Conservation (phyloP, 345 rosid species). For the Kernera saxatilis region DNA sequence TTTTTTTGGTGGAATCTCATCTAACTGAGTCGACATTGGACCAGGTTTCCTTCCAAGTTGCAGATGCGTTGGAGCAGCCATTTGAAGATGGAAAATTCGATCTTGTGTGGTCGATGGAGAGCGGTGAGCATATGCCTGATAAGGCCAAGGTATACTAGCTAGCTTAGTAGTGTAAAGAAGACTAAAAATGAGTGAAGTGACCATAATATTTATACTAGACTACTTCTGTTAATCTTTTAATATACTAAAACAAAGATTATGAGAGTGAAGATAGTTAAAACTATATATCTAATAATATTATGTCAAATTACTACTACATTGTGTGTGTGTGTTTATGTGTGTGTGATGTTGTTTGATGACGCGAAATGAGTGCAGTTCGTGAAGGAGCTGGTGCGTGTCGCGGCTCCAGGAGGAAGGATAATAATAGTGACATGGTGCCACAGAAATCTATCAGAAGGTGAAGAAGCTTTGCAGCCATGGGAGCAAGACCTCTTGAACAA, state of each 20-base stretch:
- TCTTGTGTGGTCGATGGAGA: slow-evolving; percentile 96
- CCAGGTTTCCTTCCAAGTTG: slow-evolving; percentile 81
- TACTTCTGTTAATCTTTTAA: not conserved
- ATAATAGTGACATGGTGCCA: slow-evolving; percentile 96
- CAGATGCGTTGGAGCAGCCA: slow-evolving; percentile 86
- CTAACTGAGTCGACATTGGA: not conserved
- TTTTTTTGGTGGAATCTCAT: not conserved
- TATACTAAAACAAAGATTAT: not conserved
- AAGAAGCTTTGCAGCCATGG: slow-evolving; percentile 64
- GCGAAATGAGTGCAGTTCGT: slow-evolving; percentile 52
- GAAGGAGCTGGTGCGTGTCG: slow-evolving; percentile 71
- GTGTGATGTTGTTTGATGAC: no score
- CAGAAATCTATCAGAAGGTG: slow-evolving; percentile 57
- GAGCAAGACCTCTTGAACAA: slow-evolving; percentile 54
- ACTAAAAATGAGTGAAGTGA: not conserved
- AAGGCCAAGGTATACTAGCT: slow-evolving; percentile 50
- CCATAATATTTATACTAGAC: not conserved
- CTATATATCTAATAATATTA: not conserved
- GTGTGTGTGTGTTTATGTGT: not conserved
- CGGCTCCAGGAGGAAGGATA: slow-evolving; percentile 73
- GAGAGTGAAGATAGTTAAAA: not conserved
- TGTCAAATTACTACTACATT: not conserved
- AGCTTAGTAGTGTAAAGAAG: not conserved
- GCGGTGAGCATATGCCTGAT: slow-evolving; percentile 97
- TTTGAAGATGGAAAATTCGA: slow-evolving; percentile 76